These are phyloP conservation scores for Blastobotrys apis DNA, from an alignment of 1,139 yeast genomes.

Conservation along the genomic window DNA sequence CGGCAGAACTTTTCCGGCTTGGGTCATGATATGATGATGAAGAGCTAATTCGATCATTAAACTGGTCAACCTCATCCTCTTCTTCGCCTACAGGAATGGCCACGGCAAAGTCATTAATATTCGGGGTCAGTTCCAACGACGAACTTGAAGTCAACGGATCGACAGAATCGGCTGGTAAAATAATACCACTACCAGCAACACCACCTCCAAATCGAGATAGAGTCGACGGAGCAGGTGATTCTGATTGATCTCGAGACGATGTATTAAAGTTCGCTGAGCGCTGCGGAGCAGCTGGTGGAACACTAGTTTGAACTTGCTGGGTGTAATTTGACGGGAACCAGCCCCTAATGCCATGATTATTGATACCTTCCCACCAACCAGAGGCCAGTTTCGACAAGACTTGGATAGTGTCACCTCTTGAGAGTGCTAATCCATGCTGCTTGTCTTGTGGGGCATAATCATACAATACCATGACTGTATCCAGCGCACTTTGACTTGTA, in stretches of 20 bases:
- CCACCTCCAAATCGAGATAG: neutral
- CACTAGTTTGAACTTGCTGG: conserved; percentile 16
- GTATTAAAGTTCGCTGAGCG: neutral
- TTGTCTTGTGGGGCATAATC: conserved; percentile 37
- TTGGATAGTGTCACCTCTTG: conserved; percentile 54
- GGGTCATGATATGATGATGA: neutral
- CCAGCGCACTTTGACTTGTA: neutral
- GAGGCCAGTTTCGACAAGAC: conserved; percentile 49
- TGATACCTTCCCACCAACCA: conserved; percentile 40
- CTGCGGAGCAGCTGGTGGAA: neutral
- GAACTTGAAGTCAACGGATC: conserved; percentile 14
- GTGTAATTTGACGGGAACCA: conserved; percentile 38
- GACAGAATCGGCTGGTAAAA: conserved; percentile 9
- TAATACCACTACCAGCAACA: neutral
- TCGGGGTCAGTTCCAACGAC: conserved; percentile 14
- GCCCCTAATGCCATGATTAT: conserved; percentile 29
- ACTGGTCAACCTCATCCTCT: neutral
- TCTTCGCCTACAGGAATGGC: conserved; percentile 12
- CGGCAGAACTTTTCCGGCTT: conserved; percentile 6
- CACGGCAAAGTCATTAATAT: conserved; percentile 14
- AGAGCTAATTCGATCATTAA: neutral
- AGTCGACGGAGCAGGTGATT: neutral
- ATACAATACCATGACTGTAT: conserved; percentile 8
- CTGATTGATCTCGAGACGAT: neutral
- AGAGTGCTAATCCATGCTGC: conserved; percentile 63